Evolutionary conservation across 306 rosid species (phyloP), one percentile per base, ranked within the genome.

Genomic region (Fragaria iinumae): DNA sequence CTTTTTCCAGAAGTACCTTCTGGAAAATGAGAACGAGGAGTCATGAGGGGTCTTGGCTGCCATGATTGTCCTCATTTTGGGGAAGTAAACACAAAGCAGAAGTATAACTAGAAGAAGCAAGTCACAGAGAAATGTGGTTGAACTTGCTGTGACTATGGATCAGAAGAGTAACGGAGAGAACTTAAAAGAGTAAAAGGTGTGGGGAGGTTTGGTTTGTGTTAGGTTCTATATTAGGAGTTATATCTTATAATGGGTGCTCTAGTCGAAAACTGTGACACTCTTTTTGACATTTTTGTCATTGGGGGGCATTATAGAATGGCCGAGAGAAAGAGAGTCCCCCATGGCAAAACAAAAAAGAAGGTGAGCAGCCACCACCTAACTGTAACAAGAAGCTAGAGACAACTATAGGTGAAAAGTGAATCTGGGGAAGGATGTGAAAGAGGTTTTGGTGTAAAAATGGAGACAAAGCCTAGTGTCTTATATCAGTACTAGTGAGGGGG

Each of bases 21-120:
- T 83, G 20, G 99, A 95, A 90, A 95, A 89, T 39, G 99, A 95
- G 89, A 90, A 85, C 11, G 96, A 82, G 13, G 96, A 82, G 65
- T 90, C 97, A 0, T 88, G 91, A 3, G 92, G 90, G 50, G 96
- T 82, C 48, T 89, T 90, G 62, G 93, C 69, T 64, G 69, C 87
- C 88, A 84, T 87, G 73, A 88, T 88, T 12, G 97, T 86, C 78
- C 86, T 92, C 91, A 92, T 87, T 39, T 69, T 32, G 36, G 67
- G 59, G 32, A 7, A 17, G 16, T 47, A 4, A 10, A 18, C 41
- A 20, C 16, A 52, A 53, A 69, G 39, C 25, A 49, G 8, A 36
- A 27, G 44, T 8, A 23, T 27, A 6, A 47, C 55, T 4, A 23
- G 48, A n/a, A 12, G 27, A 43, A 53, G 44, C 11, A 44, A 57